These are phyloP conservation scores for Ophiostoma pallidulum DNA, from an alignment of 2,329 filamentous ascomycete species.

Conservation along the genomic window DNA sequence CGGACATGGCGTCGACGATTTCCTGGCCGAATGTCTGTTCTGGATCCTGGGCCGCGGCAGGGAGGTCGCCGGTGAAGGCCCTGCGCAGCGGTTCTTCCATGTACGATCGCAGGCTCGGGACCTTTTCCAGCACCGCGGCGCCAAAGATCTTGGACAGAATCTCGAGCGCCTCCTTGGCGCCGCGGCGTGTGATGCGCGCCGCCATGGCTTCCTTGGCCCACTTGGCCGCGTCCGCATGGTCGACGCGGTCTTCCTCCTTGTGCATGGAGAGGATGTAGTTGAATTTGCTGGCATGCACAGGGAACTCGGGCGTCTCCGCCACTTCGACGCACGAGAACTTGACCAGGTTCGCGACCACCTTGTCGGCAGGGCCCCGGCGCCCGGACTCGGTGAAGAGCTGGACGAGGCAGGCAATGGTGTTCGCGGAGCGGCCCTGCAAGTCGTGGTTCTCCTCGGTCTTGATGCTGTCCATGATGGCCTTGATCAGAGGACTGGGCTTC, in stretches of 20 bases:
- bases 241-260: conserved; percentile 92
- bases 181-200: conserved; percentile 80
- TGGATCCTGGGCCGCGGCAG: conserved; percentile 61
- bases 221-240: conserved; percentile 82
- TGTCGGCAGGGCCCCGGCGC: conserved; percentile 79
- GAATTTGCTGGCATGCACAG: conserved; percentile 67
- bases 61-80: conserved; percentile 65
- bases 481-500: conserved; percentile 87
- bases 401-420: conserved; percentile 76
- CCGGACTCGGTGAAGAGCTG: conserved; percentile 73
- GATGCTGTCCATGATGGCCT: conserved; percentile 95
- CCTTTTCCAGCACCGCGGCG: conserved; percentile 63
- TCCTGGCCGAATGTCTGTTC: conserved; percentile 76
- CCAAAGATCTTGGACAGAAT: conserved; percentile 77
- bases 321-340: conserved; percentile 98
- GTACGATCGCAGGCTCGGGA: conserved; percentile 70
- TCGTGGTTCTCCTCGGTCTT: conserved; percentile 89
- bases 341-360: conserved; percentile 89
- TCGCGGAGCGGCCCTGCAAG: conserved; percentile 76
- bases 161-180: conserved; percentile 89
- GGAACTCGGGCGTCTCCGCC: conserved; percentile 92
- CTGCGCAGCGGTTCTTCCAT: conserved; percentile 73
- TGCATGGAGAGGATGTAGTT: conserved; percentile 83
- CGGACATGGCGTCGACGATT: conserved; percentile 87
- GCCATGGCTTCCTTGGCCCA: conserved; percentile 84